phyloP scores from a whole-genome alignment of 345 rosid species.

The Triadica sebifera region DNA sequence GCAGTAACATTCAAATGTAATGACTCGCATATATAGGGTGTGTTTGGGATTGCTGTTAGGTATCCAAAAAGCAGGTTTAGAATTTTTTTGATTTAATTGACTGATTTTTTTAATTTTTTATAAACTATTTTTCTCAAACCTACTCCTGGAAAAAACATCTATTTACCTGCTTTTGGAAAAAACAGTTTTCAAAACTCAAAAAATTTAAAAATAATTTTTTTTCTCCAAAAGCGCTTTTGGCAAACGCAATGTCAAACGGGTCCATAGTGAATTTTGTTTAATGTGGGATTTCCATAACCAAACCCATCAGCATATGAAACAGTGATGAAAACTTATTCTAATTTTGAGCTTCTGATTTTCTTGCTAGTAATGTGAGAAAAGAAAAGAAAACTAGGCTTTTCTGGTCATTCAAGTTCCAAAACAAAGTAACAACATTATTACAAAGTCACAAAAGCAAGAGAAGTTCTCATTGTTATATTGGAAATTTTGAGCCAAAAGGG shows the following conservation, averaged over 20 bases:
- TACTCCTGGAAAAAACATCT: too few relatives aligned
- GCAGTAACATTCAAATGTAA: not conserved
- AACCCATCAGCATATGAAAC: not conserved
- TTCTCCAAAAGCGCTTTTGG: too few relatives aligned
- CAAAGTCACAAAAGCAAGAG: not conserved
- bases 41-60: too few relatives aligned
- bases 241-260: too few relatives aligned
- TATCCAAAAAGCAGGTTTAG: too few relatives aligned
- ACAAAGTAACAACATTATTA: not conserved
- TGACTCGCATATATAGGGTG: not conserved
- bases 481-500: not conserved
- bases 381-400: not conserved
- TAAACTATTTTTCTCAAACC: too few relatives aligned
- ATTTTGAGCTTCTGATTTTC: not conserved
- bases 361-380: not conserved
- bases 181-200: too few relatives aligned
- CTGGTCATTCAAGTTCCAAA: not conserved
- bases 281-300: conserved; percentile 1
- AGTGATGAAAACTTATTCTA: not conserved
- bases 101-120: too few relatives aligned
- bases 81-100: too few relatives aligned
- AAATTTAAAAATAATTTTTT: too few relatives aligned
- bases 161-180: too few relatives aligned
- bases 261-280: not conserved
- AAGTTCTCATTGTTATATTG: not conserved